Evolutionary conservation across 192 early-diverging fungal species (phyloP), one percentile per base, ranked within the genome.

Genomic region (Spizellomyces sp.): DNA sequence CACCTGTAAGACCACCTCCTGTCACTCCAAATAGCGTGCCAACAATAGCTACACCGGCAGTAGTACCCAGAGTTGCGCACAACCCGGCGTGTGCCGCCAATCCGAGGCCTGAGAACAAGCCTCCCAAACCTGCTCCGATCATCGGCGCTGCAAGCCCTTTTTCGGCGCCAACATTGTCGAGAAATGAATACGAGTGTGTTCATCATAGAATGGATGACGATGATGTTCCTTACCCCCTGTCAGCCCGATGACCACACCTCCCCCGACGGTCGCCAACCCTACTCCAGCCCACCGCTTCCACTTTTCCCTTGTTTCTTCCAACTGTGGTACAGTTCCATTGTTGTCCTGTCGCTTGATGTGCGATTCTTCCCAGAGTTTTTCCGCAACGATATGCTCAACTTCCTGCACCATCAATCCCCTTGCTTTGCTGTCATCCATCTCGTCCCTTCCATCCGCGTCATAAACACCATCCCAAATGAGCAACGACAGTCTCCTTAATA

Each of bases 81-180:
- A 75, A 48, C 0, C 71, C 68, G 27, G 58, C 77, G 15, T 69
- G 43, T 65, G 64, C 75, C 10, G 67, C 59, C 7, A 79, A 45
- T 6, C 79, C 79, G 14, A 80, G 46, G 56, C 63, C 68, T 9
- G 70, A 60, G n/a, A 79, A 50, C 9, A 72, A 9, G 12, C 42
- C 48, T 17, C 74, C 73, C 36, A 78, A 22, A 27, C 79, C 79
- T 4, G 67, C 73, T n/a, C 70, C 79, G 56, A 81, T 70, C 8
- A 81, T 42, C 14, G 79, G 79, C 5, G 77, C 75, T 19, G 79
- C 79, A 27, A 81, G 67, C 5, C 79, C 77, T 61, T 22, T 22
- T 17, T 27, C n/a, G 19, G 52, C 27, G 27, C 27, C 27, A 36
- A 2, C 27, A 36, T 36, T 36, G 27, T 36, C 27, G 27, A 36